Evolutionary conservation across 2,329 filamentous ascomycete species (phyloP).

Genomic region (Diaporthe citriasiana): DNA sequence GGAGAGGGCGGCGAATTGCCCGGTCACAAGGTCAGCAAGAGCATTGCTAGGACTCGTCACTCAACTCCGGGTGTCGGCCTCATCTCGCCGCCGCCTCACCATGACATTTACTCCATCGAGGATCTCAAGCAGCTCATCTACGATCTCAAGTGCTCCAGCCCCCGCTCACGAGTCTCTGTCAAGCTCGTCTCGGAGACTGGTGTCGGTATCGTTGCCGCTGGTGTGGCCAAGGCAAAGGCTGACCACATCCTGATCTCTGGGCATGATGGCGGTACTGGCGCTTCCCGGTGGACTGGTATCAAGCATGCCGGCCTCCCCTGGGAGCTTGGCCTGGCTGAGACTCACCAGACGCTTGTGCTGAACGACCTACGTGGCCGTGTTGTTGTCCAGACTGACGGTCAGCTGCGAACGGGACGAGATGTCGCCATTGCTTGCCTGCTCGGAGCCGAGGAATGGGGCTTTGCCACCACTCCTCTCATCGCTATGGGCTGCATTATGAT

Average conservation of each 20-base stretch:
- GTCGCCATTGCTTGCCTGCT: conserved; percentile 94
- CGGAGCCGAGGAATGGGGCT: conserved; percentile 98
- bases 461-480: conserved; percentile 93
- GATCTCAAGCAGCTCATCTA: conserved; percentile 98
- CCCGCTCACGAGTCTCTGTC: conserved; percentile 91
- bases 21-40: conserved; percentile 95
- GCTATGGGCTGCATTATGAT: conserved; percentile 98
- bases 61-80: conserved; percentile 96
- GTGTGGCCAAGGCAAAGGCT: conserved; percentile 97
- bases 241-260: conserved; percentile 97
- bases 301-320: conserved; percentile 97
- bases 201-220: conserved; percentile 96
- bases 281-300: conserved; percentile 98
- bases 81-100: conserved; percentile 95
- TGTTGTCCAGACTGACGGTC: conserved; percentile 95
- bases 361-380: conserved; percentile 97
- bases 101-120: conserved; percentile 99
- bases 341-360: conserved; percentile 94
- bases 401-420: conserved; percentile 92
- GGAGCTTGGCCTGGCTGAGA: conserved; percentile 97
- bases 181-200: conserved; percentile 98
- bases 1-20: conserved; percentile 98
- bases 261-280: conserved; percentile 96
- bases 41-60: conserved; percentile 94
- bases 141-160: conserved; percentile 96